Conservation (phyloP, 495 filamentous ascomycete species). For the Xylaria curta region DNA sequence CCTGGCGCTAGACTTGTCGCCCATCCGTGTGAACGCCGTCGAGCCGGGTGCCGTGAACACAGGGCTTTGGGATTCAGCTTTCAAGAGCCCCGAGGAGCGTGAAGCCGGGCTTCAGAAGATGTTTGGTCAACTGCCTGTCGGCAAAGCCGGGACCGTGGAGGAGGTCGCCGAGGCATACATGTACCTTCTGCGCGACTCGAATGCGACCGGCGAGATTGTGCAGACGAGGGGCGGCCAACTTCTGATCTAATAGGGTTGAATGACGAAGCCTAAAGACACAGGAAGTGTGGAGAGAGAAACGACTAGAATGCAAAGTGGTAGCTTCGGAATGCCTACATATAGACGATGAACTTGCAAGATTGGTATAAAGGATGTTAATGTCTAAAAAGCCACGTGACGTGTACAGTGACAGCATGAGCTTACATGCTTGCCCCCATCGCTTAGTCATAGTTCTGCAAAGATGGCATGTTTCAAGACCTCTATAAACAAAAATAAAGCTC, state of each 20-base stretch:
- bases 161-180: slow-evolving; percentile 71
- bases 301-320: neutral
- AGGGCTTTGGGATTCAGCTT: slow-evolving; percentile 47
- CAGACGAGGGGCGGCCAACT: slow-evolving; percentile 33
- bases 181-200: slow-evolving; percentile 65
- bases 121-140: slow-evolving; percentile 42
- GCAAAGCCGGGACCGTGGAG: slow-evolving; percentile 55
- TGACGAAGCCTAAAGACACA: neutral
- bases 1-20: slow-evolving; percentile 64
- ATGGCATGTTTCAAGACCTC: neutral
- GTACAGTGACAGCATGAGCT: neutral
- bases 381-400: neutral
- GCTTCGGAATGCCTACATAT: neutral
- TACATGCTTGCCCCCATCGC: neutral
- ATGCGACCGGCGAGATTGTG: slow-evolving; percentile 39
- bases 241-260: slow-evolving; percentile 24
- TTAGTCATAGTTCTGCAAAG: neutral
- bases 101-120: slow-evolving; percentile 37
- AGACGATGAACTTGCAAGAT: no score
- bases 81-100: slow-evolving; percentile 38
- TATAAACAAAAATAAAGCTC: neutral
- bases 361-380: neutral
- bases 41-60: slow-evolving; percentile 63
- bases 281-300: neutral
- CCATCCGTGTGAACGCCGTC: slow-evolving; percentile 66